phyloP scores from a whole-genome alignment of 345 rosid genomes.

The Boechera retrofracta region DNA sequence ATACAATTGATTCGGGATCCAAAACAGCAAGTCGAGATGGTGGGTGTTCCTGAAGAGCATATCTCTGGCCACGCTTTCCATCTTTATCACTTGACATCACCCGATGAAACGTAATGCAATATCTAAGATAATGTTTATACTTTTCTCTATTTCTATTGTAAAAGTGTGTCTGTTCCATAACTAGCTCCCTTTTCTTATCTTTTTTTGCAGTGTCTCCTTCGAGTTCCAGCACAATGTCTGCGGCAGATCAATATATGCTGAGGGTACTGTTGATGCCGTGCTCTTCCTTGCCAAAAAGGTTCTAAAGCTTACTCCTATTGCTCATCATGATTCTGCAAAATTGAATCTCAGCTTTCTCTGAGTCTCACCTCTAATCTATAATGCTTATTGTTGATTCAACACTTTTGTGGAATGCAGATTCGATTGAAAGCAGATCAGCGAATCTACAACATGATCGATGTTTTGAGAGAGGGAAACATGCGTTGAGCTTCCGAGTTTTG shows the following conservation, averaged over 20 bases:
- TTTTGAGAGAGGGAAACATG: conserved; percentile 80
- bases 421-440: conserved; percentile 67
- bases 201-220: conserved; percentile 73
- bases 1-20: conserved; percentile 90
- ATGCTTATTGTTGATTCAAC: background rate
- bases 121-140: conserved; percentile 15
- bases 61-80: conserved; percentile 93
- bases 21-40: conserved; percentile 77
- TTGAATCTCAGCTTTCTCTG: background rate
- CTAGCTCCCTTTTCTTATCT: background rate
- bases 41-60: conserved; percentile 89
- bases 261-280: conserved; percentile 90
- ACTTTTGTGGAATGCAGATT: conserved; percentile 53
- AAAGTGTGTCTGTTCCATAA: conserved; percentile 4
- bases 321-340: background rate
- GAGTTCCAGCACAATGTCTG: conserved; percentile 99
- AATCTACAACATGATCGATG: conserved; percentile 87
- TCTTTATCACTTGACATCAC: conserved; percentile 86
- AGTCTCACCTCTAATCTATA: background rate
- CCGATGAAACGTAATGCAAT: conserved; percentile 74
- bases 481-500: conserved; percentile 45
- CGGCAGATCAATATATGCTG: conserved; percentile 92
- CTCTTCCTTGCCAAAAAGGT: conserved; percentile 95
- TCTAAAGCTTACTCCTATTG: background rate
- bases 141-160: background rate